Evolutionary conservation across 805 yeast genomes (phyloP).

Genomic region (Spathaspora boniae): DNA sequence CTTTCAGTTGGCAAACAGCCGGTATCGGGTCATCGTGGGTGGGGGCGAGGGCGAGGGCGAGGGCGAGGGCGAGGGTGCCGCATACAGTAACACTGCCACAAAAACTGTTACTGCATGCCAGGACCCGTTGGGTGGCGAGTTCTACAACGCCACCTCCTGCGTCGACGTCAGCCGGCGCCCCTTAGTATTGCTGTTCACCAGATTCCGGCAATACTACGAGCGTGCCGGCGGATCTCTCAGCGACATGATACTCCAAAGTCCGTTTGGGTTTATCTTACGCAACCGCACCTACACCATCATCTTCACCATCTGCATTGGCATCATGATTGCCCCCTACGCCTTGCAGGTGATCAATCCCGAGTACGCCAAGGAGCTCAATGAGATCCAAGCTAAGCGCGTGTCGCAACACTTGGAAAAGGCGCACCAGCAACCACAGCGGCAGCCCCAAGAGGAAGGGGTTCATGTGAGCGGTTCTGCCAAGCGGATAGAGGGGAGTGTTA

Average conservation of each 20-base stretch:
- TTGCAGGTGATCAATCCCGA: slow-evolving; percentile 33
- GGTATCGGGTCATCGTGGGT: slow-evolving; percentile 25
- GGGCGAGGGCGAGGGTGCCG: too few species aligned
- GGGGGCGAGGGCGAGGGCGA: too few species aligned
- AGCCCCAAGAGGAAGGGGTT: neutral
- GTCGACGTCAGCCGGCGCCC: slow-evolving; percentile 15
- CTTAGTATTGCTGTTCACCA: slow-evolving; percentile 18
- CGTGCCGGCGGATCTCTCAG: slow-evolving; percentile 23
- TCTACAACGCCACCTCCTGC: slow-evolving; percentile 18
- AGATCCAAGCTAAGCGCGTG: slow-evolving; percentile 7
- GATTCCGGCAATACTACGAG: slow-evolving; percentile 33
- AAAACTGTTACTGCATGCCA: slow-evolving; percentile 20
- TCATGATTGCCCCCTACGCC: slow-evolving; percentile 31
- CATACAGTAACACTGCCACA: too few species aligned
- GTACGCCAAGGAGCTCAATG: slow-evolving; percentile 26
- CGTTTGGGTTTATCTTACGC: slow-evolving; percentile 39
- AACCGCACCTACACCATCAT: slow-evolving; percentile 33
- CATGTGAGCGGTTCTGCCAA: too few species aligned
- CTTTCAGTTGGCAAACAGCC: slow-evolving; percentile 21
- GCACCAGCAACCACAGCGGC: slow-evolving; percentile 2
- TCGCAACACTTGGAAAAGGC: slow-evolving; percentile 6
- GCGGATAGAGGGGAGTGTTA: slow-evolving; percentile 1
- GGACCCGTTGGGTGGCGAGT: slow-evolving; percentile 15
- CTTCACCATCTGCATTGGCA: slow-evolving; percentile 23
- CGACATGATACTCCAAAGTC: slow-evolving; percentile 35